A percentile compares a stretch with the other conserved stretches of the same genome.
These are phyloP conservation scores for Meira nashicola DNA, from an alignment of 1,284 basidiomycete genomes.

Conservation along the genomic window DNA sequence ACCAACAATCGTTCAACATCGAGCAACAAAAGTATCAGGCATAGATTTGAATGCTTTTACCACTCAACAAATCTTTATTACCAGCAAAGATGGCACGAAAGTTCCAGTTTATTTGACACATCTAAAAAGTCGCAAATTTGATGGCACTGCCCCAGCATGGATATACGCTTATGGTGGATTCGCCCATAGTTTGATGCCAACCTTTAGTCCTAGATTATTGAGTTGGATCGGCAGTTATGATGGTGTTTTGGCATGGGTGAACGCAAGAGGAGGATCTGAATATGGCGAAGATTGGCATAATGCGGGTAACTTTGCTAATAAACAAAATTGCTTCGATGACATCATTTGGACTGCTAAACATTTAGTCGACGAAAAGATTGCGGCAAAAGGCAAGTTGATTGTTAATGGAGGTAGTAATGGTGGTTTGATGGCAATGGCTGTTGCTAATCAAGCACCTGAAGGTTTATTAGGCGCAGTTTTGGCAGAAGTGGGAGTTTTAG, in stretches of 20 bases:
- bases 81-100: constrained; percentile 70
- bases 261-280: constrained; percentile 70
- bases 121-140: constrained; percentile 66
- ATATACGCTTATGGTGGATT: constrained; percentile 65
- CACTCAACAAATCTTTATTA: constrained; percentile 61
- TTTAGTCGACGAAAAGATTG: constrained; percentile 68
- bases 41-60: constrained; percentile 62
- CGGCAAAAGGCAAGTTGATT: constrained; percentile 67
- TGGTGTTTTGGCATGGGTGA: constrained; percentile 65
- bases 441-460: constrained; percentile 71
- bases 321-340: constrained; percentile 71
- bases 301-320: constrained; percentile 42
- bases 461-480: constrained; percentile 63
- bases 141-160: constrained; percentile 72
- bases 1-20: constrained; percentile 13
- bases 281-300: constrained; percentile 58
- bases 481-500: constrained; percentile 60
- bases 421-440: constrained; percentile 72
- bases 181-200: constrained; percentile 66
- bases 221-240: constrained; percentile 72
- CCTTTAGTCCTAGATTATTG: constrained; percentile 68
- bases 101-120: constrained; percentile 82
- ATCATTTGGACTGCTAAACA: constrained; percentile 61
- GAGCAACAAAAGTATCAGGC: neutral
- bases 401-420: constrained; percentile 60